Conservation (phyloP, 148 eudicot species). For the Amaranthus cruentus region DNA sequence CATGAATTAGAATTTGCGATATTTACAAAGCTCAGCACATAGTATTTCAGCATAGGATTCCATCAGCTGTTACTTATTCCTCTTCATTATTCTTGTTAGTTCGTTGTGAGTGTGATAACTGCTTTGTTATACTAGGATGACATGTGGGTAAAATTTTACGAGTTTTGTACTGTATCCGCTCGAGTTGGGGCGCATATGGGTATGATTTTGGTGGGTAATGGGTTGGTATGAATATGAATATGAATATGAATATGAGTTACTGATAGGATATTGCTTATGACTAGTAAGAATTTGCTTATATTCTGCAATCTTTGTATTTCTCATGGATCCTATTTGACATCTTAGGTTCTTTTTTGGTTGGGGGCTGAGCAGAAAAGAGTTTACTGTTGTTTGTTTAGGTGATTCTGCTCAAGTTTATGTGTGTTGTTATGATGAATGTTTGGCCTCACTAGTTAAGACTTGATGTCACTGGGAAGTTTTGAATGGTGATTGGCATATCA, state of each 20-base stretch:
- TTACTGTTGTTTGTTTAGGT: neutral
- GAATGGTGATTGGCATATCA: neutral
- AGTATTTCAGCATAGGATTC: neutral
- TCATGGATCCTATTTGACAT: neutral
- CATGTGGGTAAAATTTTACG: too few species aligned
- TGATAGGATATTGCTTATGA: neutral
- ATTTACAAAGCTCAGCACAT: neutral
- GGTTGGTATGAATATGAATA: too few species aligned
- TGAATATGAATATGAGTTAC: neutral
- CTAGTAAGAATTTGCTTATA: neutral
- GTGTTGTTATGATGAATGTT: neutral
- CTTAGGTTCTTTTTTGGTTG: neutral
- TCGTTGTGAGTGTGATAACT: neutral
- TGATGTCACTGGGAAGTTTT: too few species aligned
- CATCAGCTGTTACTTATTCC: neutral
- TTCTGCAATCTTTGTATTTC: neutral
- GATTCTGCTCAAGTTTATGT: neutral
- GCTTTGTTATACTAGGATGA: neutral
- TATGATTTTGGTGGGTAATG: too few species aligned
- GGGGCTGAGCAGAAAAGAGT: neutral
- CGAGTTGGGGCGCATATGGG: too few species aligned
- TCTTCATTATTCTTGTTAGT: neutral
- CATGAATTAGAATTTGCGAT: neutral
- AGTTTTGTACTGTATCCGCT: too few species aligned
- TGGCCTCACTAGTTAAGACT: neutral